A percentile compares a stretch with the other conserved stretches of the same genome.
phyloP scores from a whole-genome alignment of 768 basidiomycete genomes.

The Inosperma sp. region DNA sequence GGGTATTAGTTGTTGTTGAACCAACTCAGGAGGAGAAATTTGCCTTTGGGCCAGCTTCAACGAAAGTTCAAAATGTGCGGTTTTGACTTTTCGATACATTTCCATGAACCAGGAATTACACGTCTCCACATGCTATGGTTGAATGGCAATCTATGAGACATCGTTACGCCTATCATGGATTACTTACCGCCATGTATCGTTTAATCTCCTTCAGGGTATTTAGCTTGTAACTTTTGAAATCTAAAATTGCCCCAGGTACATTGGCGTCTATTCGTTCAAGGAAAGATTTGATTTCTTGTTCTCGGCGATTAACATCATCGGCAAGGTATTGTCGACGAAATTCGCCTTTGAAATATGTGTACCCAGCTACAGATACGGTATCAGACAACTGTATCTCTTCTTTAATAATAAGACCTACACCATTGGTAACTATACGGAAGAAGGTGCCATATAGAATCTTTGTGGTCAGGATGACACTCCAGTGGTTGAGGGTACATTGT shows the following conservation, averaged over 20 bases:
- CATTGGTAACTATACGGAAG: constrained; percentile 10
- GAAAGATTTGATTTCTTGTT: constrained; percentile 7
- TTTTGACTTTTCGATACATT: constrained; percentile 6
- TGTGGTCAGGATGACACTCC: constrained; percentile 7
- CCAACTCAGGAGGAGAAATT: not conserved
- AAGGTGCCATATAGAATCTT: constrained; percentile 8
- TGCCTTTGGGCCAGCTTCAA: constrained; percentile 7
- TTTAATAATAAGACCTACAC: not conserved
- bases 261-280: constrained; percentile 10
- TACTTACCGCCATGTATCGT: constrained; percentile 8
- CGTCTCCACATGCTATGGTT: constrained; percentile 6
- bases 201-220: constrained; percentile 3
- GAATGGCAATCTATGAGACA: not conserved
- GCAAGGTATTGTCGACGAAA: constrained; percentile 10
- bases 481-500: constrained; percentile 3
- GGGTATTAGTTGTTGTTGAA: not conserved
- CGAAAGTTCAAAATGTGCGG: constrained; percentile 1
- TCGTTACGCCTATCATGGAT: not conserved
- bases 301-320: constrained; percentile 2
- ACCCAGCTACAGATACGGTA: constrained; percentile 2
- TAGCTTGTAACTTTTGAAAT: constrained; percentile 2
- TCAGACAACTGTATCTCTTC: not conserved
- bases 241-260: not conserved
- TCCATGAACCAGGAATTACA: constrained; percentile 12
- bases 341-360: constrained; percentile 10